phyloP scores from a whole-genome alignment of 2,329 filamentous ascomycete species.

The Fusarium nodosum region DNA sequence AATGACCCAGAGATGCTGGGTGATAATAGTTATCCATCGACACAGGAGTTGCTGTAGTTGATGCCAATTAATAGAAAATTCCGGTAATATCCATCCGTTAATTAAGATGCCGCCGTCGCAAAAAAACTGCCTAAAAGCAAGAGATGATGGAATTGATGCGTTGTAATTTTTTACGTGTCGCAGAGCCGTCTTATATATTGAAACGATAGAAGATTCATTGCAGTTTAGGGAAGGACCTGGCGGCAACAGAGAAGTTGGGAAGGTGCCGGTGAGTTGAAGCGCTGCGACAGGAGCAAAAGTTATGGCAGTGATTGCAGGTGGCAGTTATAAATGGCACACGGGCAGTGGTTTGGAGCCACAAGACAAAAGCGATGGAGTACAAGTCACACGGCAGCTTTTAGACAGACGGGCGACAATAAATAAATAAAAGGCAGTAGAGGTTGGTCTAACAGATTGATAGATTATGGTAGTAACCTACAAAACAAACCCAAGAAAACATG shows the following conservation, averaged over 20 bases:
- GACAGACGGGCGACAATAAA: conserved; percentile 6
- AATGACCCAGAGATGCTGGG: conserved; percentile 30
- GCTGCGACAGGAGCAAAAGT: conserved; percentile 3
- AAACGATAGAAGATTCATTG: conserved; percentile 43
- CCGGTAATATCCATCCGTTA: conserved; percentile 5
- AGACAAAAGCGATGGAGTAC: conserved; percentile 14
- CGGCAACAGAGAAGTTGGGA: conserved; percentile 15
- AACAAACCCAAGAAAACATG: conserved; percentile 7
- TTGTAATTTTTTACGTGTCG: conserved; percentile 42
- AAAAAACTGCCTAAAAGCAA: conserved; percentile 23
- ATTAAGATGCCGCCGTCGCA: conserved; percentile 38
- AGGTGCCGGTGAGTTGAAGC: conserved; percentile 9
- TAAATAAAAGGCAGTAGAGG: neutral
- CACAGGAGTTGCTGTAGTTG: conserved; percentile 8
- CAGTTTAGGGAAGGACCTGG: conserved; percentile 22
- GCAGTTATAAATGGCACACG: conserved; percentile 15
- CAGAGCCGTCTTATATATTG: conserved; percentile 27
- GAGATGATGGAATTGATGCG: conserved; percentile 15
- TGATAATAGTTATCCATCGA: conserved; percentile 41
- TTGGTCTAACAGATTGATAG: conserved; percentile 8
- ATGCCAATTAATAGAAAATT: conserved; percentile 29
- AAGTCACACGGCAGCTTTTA: neutral
- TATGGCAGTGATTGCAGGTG: conserved; percentile 36
- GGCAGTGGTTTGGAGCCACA: neutral
- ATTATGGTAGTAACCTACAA: conserved; percentile 18